Base-by-base conservation (phyloP, 495 filamentous ascomycete species). In the Penicillium desertorum region DNA sequence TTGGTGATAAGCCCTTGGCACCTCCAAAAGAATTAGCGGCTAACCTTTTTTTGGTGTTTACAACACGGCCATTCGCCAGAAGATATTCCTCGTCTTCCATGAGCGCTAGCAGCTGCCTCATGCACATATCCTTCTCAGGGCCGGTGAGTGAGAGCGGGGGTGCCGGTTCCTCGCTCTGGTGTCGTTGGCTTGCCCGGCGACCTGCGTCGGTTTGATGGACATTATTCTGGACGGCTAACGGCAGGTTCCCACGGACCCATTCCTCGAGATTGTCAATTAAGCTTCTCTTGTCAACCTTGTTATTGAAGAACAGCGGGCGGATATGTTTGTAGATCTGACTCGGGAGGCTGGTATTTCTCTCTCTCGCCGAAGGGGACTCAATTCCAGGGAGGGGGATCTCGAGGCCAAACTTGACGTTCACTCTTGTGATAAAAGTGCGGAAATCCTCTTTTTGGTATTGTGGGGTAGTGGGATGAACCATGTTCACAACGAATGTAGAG, bases 31-130 rank as follows among this genome's bases (percentile, higher is more conserved):
- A 29, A 52, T 51, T 45, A 5, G 49, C 49, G 10, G 61, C 36
- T 19, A 56, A 22, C 12, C 37, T 37, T 46, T 54, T 48, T 11
- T 47, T 45, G 8, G 36, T 56, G 32, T 45, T 12, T 41, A 39
- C 39, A 39, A 61, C 12, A 48, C 61, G 12, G 56, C 66, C 36
- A 46, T 62, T 56, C 12, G 20, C 49, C 17, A 65, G n/a, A 7
- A 74, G 12, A 30, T 67, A 74, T 1, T 67, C 22, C 49, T 73
- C 67, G 49, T 72, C 69, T 7, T 63, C 56, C 17, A 73, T 54
- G 46, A 76, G 34, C n/a, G 49, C 53, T 3, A 60, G 23, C 14
- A 76, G 20, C 39, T 76, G 71, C 4, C 29, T 23, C 41, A 71
- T 44, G 4, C 67, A 60, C 47, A 57, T 55, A 30, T 68, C 61